These are phyloP conservation scores for Conoideocrella luteorostrata DNA, from an alignment of 2,329 filamentous ascomycete species.

Conservation along the genomic window DNA sequence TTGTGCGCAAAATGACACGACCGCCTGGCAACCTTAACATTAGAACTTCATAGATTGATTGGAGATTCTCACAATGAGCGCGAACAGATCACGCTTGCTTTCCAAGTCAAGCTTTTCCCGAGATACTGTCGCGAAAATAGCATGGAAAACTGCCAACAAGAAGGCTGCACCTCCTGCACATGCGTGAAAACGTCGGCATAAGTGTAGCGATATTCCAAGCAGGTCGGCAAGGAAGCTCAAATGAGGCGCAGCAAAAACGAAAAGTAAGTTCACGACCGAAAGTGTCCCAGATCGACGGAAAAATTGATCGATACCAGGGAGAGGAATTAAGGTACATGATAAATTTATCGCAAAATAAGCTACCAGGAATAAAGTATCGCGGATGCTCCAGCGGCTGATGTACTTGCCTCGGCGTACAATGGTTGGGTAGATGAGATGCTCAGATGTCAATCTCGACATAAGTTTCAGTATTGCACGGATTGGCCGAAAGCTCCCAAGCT, in stretches of 20 bases:
- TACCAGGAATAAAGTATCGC: background rate
- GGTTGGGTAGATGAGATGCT: background rate
- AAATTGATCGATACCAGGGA: background rate
- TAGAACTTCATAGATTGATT: background rate
- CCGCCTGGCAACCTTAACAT: background rate
- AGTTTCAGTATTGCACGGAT: background rate
- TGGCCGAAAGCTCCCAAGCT: background rate
- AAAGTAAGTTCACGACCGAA: background rate
- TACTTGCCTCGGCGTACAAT: background rate
- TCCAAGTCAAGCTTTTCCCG: background rate
- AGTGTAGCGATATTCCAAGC: background rate
- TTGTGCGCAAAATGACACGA: background rate
- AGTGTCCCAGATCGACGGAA: background rate
- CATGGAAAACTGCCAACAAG: background rate
- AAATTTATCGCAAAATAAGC: background rate
- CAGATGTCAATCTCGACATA: background rate
- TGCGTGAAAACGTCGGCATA: background rate
- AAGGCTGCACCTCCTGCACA: background rate
- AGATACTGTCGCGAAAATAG: background rate
- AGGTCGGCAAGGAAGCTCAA: background rate
- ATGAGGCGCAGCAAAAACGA: background rate
- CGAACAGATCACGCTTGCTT: background rate
- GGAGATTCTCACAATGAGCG: background rate
- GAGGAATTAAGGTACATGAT: background rate
- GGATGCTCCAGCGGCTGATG: background rate